phyloP scores from a whole-genome alignment of 2,329 filamentous ascomycete species.

The Apiospora hydei region DNA sequence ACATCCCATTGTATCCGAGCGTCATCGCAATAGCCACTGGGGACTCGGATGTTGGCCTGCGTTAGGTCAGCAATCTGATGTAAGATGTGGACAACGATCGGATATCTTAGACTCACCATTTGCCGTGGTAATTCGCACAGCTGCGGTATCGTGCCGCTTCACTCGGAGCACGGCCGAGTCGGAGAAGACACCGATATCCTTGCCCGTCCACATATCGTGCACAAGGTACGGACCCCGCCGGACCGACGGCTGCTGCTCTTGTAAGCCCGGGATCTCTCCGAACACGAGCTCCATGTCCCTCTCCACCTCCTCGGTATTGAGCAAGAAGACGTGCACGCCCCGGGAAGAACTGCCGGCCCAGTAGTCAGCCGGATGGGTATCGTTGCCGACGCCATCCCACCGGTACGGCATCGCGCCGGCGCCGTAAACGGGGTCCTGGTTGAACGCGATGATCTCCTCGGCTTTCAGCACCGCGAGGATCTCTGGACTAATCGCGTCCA shows the following conservation, averaged over 20 bases:
- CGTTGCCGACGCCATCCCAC: constrained; percentile 41
- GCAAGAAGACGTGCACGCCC: constrained; percentile 54
- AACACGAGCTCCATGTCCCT: constrained; percentile 48
- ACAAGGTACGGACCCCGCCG: constrained; percentile 45
- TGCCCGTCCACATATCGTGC: constrained; percentile 54
- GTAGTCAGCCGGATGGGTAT: constrained; percentile 55
- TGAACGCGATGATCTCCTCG: constrained; percentile 47
- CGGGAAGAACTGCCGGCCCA: constrained; percentile 52
- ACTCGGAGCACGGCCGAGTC: background rate
- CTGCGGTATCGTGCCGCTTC: constrained; percentile 19
- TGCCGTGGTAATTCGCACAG: background rate
- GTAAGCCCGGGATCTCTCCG: constrained; percentile 48
- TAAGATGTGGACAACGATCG: no score
- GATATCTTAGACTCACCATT: background rate
- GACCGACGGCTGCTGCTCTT: background rate
- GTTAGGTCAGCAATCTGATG: background rate
- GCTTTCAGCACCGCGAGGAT: constrained; percentile 53
- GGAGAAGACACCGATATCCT: constrained; percentile 43
- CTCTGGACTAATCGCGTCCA: constrained; percentile 44
- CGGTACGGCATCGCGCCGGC: constrained; percentile 2
- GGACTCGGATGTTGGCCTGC: background rate
- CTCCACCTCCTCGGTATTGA: constrained; percentile 50
- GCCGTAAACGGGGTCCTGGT: constrained; percentile 49
- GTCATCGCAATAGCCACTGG: background rate
- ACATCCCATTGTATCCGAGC: no score